phyloP scores from a whole-genome alignment of 805 yeast species.

The Ogataea ganodermae region DNA sequence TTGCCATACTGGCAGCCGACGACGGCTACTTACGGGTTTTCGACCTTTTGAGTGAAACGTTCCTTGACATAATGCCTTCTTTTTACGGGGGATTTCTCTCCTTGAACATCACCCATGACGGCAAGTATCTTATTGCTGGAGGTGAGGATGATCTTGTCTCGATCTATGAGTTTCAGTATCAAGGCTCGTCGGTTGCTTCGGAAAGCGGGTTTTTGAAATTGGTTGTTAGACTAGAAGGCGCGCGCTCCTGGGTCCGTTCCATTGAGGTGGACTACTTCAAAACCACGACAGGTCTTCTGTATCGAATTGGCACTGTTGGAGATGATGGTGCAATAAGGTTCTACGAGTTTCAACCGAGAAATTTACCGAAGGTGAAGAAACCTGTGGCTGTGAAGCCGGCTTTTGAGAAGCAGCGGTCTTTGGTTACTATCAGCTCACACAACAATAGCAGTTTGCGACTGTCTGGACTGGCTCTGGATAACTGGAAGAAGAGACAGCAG shows the following conservation, averaged over 20 bases:
- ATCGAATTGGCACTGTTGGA: conserved; percentile 55
- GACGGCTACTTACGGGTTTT: conserved; percentile 66
- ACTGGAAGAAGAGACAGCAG: conserved; percentile 18
- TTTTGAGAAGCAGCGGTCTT: conserved; percentile 17
- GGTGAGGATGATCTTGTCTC: conserved; percentile 56
- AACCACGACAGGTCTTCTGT: conserved; percentile 35
- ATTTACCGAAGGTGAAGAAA: conserved; percentile 38
- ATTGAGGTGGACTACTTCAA: conserved; percentile 46
- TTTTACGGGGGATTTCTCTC: conserved; percentile 66
- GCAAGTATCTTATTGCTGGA: conserved; percentile 49
- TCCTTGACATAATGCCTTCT: conserved; percentile 59
- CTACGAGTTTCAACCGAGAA: conserved; percentile 56
- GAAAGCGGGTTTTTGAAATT: conserved; percentile 27
- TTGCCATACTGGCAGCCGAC: conserved; percentile 56
- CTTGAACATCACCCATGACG: conserved; percentile 49
- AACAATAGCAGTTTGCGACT: conserved; percentile 13
- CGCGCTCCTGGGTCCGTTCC: conserved; percentile 51
- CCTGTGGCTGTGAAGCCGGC: conserved; percentile 13
- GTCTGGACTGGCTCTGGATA: conserved; percentile 11
- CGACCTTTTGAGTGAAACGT: conserved; percentile 45
- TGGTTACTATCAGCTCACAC: conserved; percentile 17
- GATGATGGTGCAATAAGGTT: conserved; percentile 54
- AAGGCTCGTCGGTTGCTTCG: conserved; percentile 1
- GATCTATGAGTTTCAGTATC: conserved; percentile 40
- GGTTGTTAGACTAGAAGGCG: conserved; percentile 45